Conservation (phyloP, 2,329 filamentous ascomycete genomes). For the Gnomoniopsis sp. region DNA sequence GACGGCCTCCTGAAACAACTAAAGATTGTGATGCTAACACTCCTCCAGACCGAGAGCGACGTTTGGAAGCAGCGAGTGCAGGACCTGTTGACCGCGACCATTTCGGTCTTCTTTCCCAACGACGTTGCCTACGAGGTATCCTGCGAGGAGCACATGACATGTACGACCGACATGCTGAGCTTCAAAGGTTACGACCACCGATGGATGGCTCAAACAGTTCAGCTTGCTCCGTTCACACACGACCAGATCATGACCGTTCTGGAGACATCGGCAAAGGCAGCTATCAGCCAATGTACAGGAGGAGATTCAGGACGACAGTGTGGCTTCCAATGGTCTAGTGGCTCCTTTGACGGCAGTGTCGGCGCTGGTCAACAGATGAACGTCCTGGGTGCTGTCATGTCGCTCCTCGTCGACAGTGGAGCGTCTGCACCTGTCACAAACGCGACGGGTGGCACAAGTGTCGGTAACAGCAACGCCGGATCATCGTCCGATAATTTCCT, state of each 20-base stretch:
- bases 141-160: slow-evolving; percentile 17
- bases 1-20: background rate
- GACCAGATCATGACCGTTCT: slow-evolving; percentile 15
- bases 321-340: slow-evolving; percentile 49
- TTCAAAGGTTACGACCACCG: slow-evolving; percentile 20
- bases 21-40: no score
- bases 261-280: slow-evolving; percentile 12
- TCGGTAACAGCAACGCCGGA: slow-evolving; percentile 25
- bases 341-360: slow-evolving; percentile 44
- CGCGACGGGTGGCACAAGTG: slow-evolving; percentile 24
- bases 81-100: slow-evolving; percentile 14
- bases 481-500: slow-evolving; percentile 22
- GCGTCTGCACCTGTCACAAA: slow-evolving; percentile 20
- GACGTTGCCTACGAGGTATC: slow-evolving; percentile 18
- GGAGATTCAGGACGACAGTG: slow-evolving; percentile 38
- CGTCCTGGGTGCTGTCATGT: slow-evolving; percentile 48
- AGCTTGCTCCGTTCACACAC: slow-evolving; percentile 17
- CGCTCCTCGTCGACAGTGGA: slow-evolving; percentile 33
- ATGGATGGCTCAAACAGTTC: slow-evolving; percentile 17
- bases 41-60: slow-evolving; percentile 11
- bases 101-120: slow-evolving; percentile 33
- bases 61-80: slow-evolving; percentile 17
- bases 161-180: slow-evolving; percentile 19
- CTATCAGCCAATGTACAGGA: slow-evolving; percentile 17
- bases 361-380: slow-evolving; percentile 56